A percentile compares a stretch with the other conserved stretches of the same genome.
Conservation (phyloP, 768 basidiomycete genomes). For the Chiua virens region DNA sequence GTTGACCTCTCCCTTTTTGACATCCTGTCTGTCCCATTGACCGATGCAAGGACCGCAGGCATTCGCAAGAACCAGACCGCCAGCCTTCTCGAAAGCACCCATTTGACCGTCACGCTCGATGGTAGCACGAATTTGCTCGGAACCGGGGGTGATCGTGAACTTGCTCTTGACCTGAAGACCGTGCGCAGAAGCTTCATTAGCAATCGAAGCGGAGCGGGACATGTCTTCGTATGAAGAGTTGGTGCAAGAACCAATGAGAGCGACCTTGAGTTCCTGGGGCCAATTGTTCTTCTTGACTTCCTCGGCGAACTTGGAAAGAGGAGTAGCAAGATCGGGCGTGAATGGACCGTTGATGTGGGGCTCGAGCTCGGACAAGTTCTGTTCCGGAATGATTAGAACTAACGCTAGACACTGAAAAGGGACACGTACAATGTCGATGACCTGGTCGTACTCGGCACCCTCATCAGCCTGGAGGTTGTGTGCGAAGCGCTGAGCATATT, state of each 20-base stretch:
- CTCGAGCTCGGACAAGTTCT: slow-evolving; percentile 96
- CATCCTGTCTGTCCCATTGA: slow-evolving; percentile 97
- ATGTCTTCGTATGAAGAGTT: slow-evolving; percentile 99
- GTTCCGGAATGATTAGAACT: not conserved
- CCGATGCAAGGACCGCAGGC: slow-evolving; percentile 99
- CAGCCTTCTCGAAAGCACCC: slow-evolving; percentile 79
- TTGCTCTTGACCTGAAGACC: slow-evolving; percentile 88
- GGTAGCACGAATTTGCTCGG: slow-evolving; percentile 97
- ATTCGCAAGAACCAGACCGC: slow-evolving; percentile 94
- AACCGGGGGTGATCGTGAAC: slow-evolving; percentile 98
- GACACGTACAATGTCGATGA: slow-evolving; percentile 80
- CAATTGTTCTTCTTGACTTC: slow-evolving; percentile 94
- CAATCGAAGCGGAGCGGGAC: slow-evolving; percentile 95
- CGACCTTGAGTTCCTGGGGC: slow-evolving; percentile 97
- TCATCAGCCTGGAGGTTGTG: slow-evolving; percentile 90
- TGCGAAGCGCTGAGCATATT: slow-evolving; percentile 85
- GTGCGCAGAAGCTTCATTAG: slow-evolving; percentile 81
- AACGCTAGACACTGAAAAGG: not conserved
- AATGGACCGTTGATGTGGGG: slow-evolving; percentile 99
- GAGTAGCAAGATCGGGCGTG: slow-evolving; percentile 99
- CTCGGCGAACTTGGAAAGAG: slow-evolving; percentile 90
- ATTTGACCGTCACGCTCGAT: slow-evolving; percentile 97
- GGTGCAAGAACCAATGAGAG: slow-evolving; percentile 98
- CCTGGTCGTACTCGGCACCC: slow-evolving; percentile 89
- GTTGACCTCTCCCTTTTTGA: slow-evolving; percentile 95